Evolutionary conservation across 2,329 filamentous ascomycete species (phyloP), one percentile per base, ranked within the genome.

Genomic region (Ascochyta rabiei): DNA sequence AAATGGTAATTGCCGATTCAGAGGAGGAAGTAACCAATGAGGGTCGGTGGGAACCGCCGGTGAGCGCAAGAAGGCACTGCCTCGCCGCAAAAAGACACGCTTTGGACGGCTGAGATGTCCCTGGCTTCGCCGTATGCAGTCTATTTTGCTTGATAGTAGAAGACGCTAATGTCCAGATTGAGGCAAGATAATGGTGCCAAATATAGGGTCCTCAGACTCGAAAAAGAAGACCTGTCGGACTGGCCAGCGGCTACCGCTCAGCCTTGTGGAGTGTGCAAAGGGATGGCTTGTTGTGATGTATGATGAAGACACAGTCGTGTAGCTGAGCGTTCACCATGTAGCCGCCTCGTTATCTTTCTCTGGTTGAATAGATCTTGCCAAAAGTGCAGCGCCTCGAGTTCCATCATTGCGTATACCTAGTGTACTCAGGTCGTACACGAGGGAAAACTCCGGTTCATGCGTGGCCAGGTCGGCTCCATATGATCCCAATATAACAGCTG

Each of bases 51-150:
- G 28, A 21, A 15, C 37, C 42, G 42, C 41, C 41, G 10, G 18
- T 33, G 35, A 30, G 31, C 18, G 9, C 45, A 21, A 12, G 35
- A 44, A 9, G 26, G 28, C 53, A 56, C 53, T 51, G 53, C 53
- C 48, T 50, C 43, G 26, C 24, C 28, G 33, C 18, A 42, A 48
- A 51, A 34, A 30, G 33, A 21, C 13, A 23, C 15, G 15, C 16
- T 51, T 44, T 44, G 43, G 42, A 43, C 42, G 46, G 31, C 10
- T 23, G 13, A 46, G n/a, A 38, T 26, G 23, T 21, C 12, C 13
- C n/a, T 30, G 12, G 33, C 46, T 19, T 26, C n/a, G 37, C 46
- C 42, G 34, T 12, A 42, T 26, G 15, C 19, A n/a, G 37, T 8
- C 6, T 10, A 3, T 49, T 46, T 46, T 41, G 35, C 41, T 15